These are phyloP conservation scores for Neonectria magnoliae DNA, from an alignment of 2,329 filamentous ascomycete species.

Conservation along the genomic window DNA sequence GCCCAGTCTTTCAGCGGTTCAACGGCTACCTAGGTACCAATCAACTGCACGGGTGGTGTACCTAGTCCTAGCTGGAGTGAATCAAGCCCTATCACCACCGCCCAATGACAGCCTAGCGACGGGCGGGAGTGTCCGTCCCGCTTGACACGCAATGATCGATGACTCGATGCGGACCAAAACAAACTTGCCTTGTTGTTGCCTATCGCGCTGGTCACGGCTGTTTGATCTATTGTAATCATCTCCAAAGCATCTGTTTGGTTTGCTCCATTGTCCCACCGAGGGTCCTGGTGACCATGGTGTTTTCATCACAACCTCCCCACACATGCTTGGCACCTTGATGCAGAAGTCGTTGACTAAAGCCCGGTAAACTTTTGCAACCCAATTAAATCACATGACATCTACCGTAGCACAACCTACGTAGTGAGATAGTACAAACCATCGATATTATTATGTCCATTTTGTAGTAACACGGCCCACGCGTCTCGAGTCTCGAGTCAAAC, in stretches of 20 bases:
- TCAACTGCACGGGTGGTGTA: not conserved
- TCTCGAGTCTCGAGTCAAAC: not conserved
- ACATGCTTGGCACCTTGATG: not conserved
- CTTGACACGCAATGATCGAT: not conserved
- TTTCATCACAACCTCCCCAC: not conserved
- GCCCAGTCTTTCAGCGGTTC: not conserved
- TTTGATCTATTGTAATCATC: not conserved
- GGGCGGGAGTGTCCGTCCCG: constrained; percentile 3
- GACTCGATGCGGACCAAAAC: not conserved
- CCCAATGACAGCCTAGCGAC: not conserved
- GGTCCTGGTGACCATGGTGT: not conserved
- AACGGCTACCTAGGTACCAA: too few species aligned
- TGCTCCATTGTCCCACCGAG: not conserved
- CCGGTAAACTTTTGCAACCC: not conserved
- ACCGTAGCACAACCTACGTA: not conserved
- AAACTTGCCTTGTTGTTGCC: not conserved
- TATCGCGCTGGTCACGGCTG: not conserved
- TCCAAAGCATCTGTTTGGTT: too few species aligned
- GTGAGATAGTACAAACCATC: not conserved
- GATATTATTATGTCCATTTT: not conserved
- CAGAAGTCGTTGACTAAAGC: not conserved
- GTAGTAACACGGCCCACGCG: not conserved
- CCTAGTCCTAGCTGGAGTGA: not conserved
- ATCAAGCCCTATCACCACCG: not conserved
- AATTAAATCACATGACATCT: not conserved